These are phyloP conservation scores for Ambrosiella xylebori DNA, from an alignment of 2,329 filamentous ascomycete species.

Conservation along the genomic window DNA sequence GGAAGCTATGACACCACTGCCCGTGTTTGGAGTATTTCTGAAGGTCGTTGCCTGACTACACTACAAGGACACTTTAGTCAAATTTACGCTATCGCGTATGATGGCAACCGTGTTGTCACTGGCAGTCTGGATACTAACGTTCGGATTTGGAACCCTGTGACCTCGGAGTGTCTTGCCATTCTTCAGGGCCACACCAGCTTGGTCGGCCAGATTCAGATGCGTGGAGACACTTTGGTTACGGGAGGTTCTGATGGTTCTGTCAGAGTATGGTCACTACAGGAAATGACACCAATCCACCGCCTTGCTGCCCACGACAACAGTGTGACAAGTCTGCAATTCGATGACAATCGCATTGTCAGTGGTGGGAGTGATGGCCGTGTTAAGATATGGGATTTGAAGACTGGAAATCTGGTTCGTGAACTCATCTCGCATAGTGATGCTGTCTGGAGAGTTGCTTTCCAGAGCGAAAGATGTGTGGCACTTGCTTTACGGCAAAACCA, in stretches of 20 bases:
- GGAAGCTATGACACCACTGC: slow-evolving; percentile 96
- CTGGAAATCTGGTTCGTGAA: slow-evolving; percentile 76
- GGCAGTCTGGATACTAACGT: slow-evolving; percentile 94
- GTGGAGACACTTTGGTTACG: slow-evolving; percentile 84
- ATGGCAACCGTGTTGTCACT: slow-evolving; percentile 82
- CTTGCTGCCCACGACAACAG: slow-evolving; percentile 96
- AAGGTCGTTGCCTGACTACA: slow-evolving; percentile 80
- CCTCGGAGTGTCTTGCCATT: slow-evolving; percentile 79
- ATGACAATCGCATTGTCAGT: slow-evolving; percentile 86
- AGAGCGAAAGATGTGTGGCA: slow-evolving; percentile 94
- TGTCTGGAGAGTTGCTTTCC: slow-evolving; percentile 95
- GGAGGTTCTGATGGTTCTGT: slow-evolving; percentile 94
- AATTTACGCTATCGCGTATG: slow-evolving; percentile 96
- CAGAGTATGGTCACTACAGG: slow-evolving; percentile 84
- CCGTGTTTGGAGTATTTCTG: slow-evolving; percentile 93
- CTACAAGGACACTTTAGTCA: slow-evolving; percentile 93
- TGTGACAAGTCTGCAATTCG: slow-evolving; percentile 93
- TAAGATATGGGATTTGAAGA: slow-evolving; percentile 95
- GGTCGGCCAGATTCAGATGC: slow-evolving; percentile 91
- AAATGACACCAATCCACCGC: slow-evolving; percentile 81
- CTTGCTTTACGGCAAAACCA: slow-evolving; percentile 71
- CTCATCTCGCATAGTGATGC: slow-evolving; percentile 82
- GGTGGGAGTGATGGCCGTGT: slow-evolving; percentile 94
- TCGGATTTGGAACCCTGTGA: slow-evolving; percentile 83
- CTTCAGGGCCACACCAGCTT: slow-evolving; percentile 93